phyloP scores from a whole-genome alignment of 1,139 yeast genomes.

The Sugiyamaella sp. region DNA sequence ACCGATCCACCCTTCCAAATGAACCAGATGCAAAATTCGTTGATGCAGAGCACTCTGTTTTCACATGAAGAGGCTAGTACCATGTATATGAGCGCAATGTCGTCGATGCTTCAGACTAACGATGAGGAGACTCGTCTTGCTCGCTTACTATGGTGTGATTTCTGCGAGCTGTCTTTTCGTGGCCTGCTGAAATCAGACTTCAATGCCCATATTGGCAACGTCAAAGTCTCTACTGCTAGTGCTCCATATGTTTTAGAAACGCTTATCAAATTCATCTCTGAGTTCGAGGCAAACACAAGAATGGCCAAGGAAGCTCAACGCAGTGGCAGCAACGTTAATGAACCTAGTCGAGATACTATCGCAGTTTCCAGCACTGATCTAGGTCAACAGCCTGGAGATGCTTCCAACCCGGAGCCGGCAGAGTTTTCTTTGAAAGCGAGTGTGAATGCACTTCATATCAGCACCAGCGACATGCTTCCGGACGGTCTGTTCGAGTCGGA shows the following conservation, averaged over 20 bases:
- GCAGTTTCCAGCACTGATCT: too few relatives aligned
- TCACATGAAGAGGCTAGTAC: conserved; percentile 73
- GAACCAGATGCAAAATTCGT: conserved; percentile 40
- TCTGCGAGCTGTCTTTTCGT: conserved; percentile 26
- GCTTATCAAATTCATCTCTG: conserved; percentile 30
- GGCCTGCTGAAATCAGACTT: conserved; percentile 44
- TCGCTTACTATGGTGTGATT: conserved; percentile 30
- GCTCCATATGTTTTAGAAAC: conserved; percentile 40
- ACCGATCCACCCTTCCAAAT: neutral
- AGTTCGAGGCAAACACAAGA: conserved; percentile 27
- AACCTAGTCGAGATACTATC: neutral
- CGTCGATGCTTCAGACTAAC: conserved; percentile 22
- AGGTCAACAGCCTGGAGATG: too few relatives aligned
- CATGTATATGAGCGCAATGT: conserved; percentile 76
- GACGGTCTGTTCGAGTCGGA: conserved; percentile 24
- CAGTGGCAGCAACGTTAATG: neutral
- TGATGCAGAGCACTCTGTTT: conserved; percentile 65
- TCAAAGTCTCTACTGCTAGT: conserved; percentile 50
- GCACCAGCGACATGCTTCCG: conserved; percentile 21
- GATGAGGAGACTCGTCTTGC: conserved; percentile 11
- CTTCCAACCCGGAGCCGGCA: neutral
- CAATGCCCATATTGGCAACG: conserved; percentile 49
- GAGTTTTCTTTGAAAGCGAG: conserved; percentile 2
- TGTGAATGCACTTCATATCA: conserved; percentile 19
- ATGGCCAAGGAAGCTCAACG: neutral